These are phyloP conservation scores for Aspergillus bombycis DNA, from an alignment of 2,329 filamentous ascomycete species.

Conservation along the genomic window DNA sequence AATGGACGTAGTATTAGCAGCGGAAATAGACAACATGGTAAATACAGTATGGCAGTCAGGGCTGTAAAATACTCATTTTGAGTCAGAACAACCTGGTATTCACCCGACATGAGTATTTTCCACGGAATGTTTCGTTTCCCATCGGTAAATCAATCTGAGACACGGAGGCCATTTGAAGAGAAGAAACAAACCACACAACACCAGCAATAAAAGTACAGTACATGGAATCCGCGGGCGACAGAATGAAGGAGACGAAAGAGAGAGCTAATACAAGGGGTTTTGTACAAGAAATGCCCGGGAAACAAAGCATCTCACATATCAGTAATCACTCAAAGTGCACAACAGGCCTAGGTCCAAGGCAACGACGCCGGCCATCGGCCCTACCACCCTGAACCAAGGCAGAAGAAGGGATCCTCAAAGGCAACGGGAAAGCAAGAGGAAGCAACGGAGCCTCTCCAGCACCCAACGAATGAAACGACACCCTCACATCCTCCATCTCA, in stretches of 20 bases:
- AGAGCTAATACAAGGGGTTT: background rate
- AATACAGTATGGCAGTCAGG: background rate
- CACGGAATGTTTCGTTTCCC: too few relatives aligned
- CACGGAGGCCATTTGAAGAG: background rate
- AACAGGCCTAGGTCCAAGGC: background rate
- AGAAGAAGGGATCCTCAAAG: background rate
- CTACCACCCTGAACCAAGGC: background rate
- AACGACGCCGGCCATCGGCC: background rate
- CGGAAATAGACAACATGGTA: background rate
- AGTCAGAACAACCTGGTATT: background rate
- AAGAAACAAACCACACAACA: background rate
- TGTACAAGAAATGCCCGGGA: background rate
- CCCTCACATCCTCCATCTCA: background rate
- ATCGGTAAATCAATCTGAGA: background rate
- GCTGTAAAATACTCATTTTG: too few relatives aligned
- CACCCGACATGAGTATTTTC: background rate
- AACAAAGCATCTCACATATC: background rate
- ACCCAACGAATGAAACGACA: slow-evolving; percentile 8
- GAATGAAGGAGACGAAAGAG: background rate
- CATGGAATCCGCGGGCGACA: background rate
- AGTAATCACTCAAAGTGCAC: background rate
- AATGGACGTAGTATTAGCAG: background rate
- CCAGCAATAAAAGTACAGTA: background rate
- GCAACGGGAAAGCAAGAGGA: background rate
- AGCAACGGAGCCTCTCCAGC: slow-evolving; percentile 6